phyloP scores from a whole-genome alignment of 148 eudicot species.

The Persicaria maculosa region DNA sequence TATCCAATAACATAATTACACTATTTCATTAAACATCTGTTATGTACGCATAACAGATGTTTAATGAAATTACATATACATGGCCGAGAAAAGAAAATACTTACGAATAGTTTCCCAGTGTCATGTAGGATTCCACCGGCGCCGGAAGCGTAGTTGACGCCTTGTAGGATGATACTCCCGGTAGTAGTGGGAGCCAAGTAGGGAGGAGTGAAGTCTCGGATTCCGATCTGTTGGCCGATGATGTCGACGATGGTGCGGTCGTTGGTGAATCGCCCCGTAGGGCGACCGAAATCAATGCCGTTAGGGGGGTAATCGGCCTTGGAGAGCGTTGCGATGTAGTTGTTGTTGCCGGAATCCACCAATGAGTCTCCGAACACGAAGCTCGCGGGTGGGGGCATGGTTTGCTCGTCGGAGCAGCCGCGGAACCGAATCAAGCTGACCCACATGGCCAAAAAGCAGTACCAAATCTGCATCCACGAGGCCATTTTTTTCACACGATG shows the following conservation, averaged over 20 bases:
- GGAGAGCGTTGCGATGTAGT: constrained; percentile 57
- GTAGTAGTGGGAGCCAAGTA: constrained; percentile 74
- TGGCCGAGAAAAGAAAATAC: constrained; percentile 1
- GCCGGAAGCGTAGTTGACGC: constrained; percentile 94
- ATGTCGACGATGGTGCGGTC: constrained; percentile 75
- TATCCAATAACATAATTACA: not conserved
- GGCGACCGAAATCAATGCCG: constrained; percentile 72
- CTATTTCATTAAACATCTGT: not conserved
- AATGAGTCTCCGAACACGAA: constrained; percentile 84
- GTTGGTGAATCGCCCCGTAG: constrained; percentile 71
- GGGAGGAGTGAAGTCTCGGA: constrained; percentile 53
- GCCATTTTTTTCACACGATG: not conserved
- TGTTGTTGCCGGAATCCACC: constrained; percentile 72
- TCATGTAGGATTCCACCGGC: constrained; percentile 80
- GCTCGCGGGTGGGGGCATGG: constrained; percentile 19
- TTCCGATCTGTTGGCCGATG: constrained; percentile 55
- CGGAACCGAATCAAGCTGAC: not conserved
- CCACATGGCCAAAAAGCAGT: no score
- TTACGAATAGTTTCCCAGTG: constrained; percentile 67
- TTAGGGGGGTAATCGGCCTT: constrained; percentile 58
- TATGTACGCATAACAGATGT: not conserved
- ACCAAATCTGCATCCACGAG: not conserved
- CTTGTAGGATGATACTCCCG: constrained; percentile 42
- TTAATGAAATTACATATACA: not conserved
- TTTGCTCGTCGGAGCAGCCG: not conserved